Conservation (phyloP, 495 filamentous ascomycete genomes). For the Penicillium mononematosum region DNA sequence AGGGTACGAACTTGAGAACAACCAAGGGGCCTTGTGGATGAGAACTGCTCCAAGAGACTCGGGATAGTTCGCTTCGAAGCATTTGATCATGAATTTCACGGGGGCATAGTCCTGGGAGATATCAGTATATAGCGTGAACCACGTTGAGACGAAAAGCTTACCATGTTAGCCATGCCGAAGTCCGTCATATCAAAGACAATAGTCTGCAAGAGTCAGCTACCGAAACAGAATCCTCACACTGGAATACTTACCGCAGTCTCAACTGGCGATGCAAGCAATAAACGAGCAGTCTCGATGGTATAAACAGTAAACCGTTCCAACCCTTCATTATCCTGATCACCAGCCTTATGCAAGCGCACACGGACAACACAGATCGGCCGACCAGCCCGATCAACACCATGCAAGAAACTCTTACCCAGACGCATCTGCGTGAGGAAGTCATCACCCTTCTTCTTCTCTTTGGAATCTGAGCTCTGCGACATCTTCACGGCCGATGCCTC, state of each 20-base stretch:
- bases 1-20: constrained; percentile 76
- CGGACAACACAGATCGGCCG: constrained; percentile 86
- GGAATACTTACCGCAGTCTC: constrained; percentile 80
- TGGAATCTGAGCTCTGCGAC: constrained; percentile 52
- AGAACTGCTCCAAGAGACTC: constrained; percentile 87
- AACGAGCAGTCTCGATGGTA: constrained; percentile 85
- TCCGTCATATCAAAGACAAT: constrained; percentile 95
- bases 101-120: constrained; percentile 77
- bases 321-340: constrained; percentile 76
- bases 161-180: constrained; percentile 94
- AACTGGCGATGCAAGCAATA: constrained; percentile 73
- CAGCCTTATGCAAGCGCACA: constrained; percentile 73
- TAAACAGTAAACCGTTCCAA: constrained; percentile 91
- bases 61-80: constrained; percentile 98
- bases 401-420: constrained; percentile 93
- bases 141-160: constrained; percentile 33
- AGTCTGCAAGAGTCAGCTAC: constrained; percentile 47
- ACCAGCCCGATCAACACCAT: constrained; percentile 80
- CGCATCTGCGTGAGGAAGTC: constrained; percentile 85
- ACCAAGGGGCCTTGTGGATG: constrained; percentile 96
- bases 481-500: constrained; percentile 65
- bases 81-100: constrained; percentile 99
- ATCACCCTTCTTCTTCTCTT: constrained; percentile 63
- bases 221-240: constrained; percentile 8
- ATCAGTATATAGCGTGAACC: constrained; percentile 13